Evolutionary conservation across 306 rosid species (phyloP).

Genomic region (Acmispon strigosus): DNA sequence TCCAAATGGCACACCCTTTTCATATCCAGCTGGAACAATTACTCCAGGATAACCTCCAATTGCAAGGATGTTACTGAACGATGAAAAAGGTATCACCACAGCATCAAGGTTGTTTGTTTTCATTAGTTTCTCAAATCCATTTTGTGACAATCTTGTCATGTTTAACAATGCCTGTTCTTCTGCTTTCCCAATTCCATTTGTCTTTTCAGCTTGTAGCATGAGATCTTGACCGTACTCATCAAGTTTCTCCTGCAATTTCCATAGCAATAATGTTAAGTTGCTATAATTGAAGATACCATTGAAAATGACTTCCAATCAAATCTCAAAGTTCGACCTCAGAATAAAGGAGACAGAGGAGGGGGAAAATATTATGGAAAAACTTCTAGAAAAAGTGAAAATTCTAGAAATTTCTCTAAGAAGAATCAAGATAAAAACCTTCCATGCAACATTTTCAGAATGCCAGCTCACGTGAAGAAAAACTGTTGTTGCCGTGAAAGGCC

Average conservation of each 20-base stretch:
- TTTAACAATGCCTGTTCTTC: slow-evolving; percentile 15
- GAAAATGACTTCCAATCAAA: no score
- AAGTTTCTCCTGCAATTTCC: slow-evolving; percentile 32
- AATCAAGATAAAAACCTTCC: no score
- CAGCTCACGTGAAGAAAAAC: no score
- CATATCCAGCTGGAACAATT: no score
- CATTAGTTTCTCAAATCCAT: slow-evolving; percentile 36
- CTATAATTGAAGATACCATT: no score
- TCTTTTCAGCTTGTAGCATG: slow-evolving; percentile 25
- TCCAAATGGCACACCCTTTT: slow-evolving; percentile 45
- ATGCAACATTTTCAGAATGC: no score
- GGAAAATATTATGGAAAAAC: no score
- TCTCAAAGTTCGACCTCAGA: no score
- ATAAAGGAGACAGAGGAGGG: no score
- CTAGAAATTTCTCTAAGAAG: no score
- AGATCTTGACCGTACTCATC: slow-evolving; percentile 25
- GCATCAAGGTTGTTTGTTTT: slow-evolving; percentile 36
- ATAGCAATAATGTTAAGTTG: background rate
- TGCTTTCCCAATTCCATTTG: slow-evolving; percentile 21
- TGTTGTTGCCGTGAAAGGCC: no score
- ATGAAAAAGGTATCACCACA: slow-evolving; percentile 31
- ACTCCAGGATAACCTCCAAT: slow-evolving; percentile 66
- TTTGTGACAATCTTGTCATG: slow-evolving; percentile 4
- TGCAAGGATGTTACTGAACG: slow-evolving; percentile 31
- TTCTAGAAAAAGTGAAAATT: no score